Percentiles rank a stretch among this genome's conserved stretches.
These are phyloP conservation scores for Solanum hybrid DNA, from an alignment of 305 asterid species.

Conservation along the genomic window DNA sequence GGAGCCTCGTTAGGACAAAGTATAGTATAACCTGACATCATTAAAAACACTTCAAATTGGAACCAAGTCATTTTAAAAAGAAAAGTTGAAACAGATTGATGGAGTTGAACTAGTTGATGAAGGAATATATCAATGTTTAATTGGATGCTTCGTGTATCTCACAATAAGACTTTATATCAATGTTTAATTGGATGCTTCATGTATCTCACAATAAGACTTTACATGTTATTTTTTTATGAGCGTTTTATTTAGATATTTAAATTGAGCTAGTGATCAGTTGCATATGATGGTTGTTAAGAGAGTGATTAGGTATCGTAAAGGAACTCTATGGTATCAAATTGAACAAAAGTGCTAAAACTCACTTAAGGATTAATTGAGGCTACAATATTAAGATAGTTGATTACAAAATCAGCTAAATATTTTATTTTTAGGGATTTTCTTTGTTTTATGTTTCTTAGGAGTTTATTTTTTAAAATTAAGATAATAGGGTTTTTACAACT, in stretches of 20 bases:
- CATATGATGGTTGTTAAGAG: background rate
- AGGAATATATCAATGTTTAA: background rate
- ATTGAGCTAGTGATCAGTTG: fast-evolving
- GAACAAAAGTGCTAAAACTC: background rate
- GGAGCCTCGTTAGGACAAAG: no score
- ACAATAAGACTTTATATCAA: no score
- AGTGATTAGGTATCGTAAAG: background rate
- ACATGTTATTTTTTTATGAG: background rate
- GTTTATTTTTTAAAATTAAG: background rate
- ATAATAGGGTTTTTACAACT: background rate
- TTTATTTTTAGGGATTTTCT: background rate
- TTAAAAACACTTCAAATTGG: no score
- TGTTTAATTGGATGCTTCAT: background rate
- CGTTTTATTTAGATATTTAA: no score
- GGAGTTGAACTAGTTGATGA: background rate
- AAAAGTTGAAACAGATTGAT: background rate
- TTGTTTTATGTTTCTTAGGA: background rate
- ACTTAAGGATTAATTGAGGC: background rate
- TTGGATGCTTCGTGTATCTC: no score
- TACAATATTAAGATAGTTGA: background rate
- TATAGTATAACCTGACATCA: no score
- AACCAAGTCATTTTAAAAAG: background rate
- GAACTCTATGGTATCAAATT: background rate
- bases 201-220: background rate
- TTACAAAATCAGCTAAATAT: background rate